phyloP scores from a whole-genome alignment of 495 filamentous ascomycete species.

The Coniosporium apollinis region DNA sequence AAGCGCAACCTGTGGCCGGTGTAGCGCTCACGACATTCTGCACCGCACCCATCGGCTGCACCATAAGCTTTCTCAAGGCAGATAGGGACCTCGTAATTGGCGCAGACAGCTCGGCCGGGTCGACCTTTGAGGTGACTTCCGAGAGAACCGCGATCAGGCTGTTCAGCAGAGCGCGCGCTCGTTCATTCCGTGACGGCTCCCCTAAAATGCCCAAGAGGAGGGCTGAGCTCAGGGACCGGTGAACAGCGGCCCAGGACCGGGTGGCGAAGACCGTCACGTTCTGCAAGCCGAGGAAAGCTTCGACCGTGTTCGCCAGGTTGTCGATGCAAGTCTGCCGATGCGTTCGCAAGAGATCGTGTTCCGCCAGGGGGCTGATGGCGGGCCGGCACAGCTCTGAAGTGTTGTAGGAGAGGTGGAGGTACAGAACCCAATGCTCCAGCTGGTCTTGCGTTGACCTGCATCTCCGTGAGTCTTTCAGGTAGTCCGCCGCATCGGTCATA shows the following conservation, averaged over 20 bases:
- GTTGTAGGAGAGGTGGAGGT: constrained; percentile 42
- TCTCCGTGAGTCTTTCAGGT: constrained; percentile 32
- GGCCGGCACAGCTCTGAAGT: constrained; percentile 43
- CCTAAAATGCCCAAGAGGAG: constrained; percentile 47
- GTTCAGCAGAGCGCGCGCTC: constrained; percentile 16
- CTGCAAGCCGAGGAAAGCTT: constrained; percentile 52
- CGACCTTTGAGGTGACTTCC: constrained; percentile 19
- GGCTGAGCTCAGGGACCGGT: constrained; percentile 47
- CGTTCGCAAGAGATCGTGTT: constrained; percentile 23
- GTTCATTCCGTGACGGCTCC: constrained; percentile 27
- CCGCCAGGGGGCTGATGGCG: constrained; percentile 32
- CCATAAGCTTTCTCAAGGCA: constrained; percentile 15
- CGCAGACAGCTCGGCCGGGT: constrained; percentile 21
- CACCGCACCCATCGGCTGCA: constrained; percentile 3
- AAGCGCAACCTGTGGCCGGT: not conserved
- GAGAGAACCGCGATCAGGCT: constrained; percentile 18
- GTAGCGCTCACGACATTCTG: not conserved
- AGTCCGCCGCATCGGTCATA: constrained; percentile 33
- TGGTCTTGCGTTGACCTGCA: constrained; percentile 34
- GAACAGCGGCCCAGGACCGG: constrained; percentile 49
- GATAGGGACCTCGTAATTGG: constrained; percentile 20
- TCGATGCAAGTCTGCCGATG: constrained; percentile 40
- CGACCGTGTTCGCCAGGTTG: constrained; percentile 46
- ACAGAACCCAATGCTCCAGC: constrained; percentile 37
- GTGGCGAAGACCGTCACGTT: constrained; percentile 47